These are phyloP conservation scores for Coleophoma cylindrospora DNA, from an alignment of 2,329 filamentous ascomycete species.

Conservation along the genomic window DNA sequence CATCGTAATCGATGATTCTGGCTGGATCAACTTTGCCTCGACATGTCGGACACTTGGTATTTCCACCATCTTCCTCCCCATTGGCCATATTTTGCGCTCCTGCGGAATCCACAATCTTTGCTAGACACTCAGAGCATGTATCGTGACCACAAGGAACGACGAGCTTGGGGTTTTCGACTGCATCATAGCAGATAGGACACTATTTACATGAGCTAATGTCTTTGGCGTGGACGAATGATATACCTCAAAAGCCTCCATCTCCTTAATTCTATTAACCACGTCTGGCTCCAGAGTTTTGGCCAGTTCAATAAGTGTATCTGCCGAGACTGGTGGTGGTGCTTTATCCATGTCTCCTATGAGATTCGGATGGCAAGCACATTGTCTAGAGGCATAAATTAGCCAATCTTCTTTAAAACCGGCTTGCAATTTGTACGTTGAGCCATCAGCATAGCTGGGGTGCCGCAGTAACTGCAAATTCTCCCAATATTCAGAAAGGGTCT, in stretches of 20 bases:
- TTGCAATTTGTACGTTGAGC: too few species aligned
- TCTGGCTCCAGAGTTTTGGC: conserved; percentile 54
- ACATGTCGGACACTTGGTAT: conserved; percentile 65
- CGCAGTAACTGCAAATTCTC: too few species aligned
- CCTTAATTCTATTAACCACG: conserved; percentile 62
- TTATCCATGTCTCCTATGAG: conserved; percentile 61
- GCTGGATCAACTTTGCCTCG: conserved; percentile 60
- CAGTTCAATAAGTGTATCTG: conserved; percentile 44
- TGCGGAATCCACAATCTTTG: conserved; percentile 59
- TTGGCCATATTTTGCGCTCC: conserved; percentile 47
- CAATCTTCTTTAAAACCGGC: too few species aligned
- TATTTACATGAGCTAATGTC: conserved; percentile 28
- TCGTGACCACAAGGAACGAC: conserved; percentile 81
- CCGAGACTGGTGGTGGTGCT: conserved; percentile 11
- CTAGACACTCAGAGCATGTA: conserved; percentile 72
- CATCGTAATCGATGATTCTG: conserved; percentile 67
- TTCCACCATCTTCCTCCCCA: conserved; percentile 45
- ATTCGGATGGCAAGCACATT: conserved; percentile 75
- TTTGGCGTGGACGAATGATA: neutral
- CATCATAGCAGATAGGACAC: conserved; percentile 80
- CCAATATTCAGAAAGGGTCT: too few species aligned
- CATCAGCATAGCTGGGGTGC: too few species aligned
- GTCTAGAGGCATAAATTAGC: conserved; percentile 36
- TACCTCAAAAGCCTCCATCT: conserved; percentile 41
- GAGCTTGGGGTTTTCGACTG: conserved; percentile 67